Percentiles rank a stretch among this genome's conserved stretches.
Evolutionary conservation across 139 green algal species (phyloP).

Genomic region (Chlorella vulgaris): DNA sequence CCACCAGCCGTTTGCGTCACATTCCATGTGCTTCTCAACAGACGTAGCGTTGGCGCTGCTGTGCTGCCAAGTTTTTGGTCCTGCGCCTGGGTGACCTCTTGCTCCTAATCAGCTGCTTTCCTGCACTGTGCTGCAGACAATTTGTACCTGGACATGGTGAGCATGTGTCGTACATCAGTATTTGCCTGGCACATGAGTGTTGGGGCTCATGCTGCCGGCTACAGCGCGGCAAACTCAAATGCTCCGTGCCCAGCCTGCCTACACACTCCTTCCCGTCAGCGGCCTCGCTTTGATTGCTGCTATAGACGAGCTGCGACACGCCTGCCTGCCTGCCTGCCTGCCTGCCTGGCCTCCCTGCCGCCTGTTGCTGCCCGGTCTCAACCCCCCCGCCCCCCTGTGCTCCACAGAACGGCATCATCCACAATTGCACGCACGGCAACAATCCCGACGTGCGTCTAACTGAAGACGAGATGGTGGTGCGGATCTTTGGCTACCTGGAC

Average conservation of each 20-base stretch:
- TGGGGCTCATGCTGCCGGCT: not conserved
- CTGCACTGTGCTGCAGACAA: slow-evolving; percentile 10
- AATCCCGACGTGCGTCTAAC: slow-evolving; percentile 72
- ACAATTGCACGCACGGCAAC: slow-evolving; percentile 95
- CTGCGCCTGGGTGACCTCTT: too few species aligned
- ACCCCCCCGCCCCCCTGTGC: not conserved
- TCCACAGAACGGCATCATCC: slow-evolving; percentile 93
- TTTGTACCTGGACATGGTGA: slow-evolving; percentile 28
- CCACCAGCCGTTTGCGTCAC: not conserved
- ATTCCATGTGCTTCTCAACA: too few species aligned
- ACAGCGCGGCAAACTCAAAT: too few species aligned
- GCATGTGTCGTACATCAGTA: too few species aligned
- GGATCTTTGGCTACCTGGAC: slow-evolving; percentile 91
- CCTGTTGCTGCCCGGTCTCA: too few species aligned
- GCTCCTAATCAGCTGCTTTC: not conserved
- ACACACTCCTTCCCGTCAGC: too few species aligned
- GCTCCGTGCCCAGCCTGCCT: too few species aligned
- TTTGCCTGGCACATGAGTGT: too few species aligned
- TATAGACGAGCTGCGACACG: not conserved
- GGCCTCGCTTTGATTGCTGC: too few species aligned
- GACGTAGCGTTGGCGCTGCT: not conserved
- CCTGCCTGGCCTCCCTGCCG: too few species aligned
- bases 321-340: too few species aligned
- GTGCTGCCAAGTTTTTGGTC: not conserved
- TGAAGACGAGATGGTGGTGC: slow-evolving; percentile 92